Conservation (phyloP, 768 basidiomycete species). For the Boletus rubescentipes region DNA sequence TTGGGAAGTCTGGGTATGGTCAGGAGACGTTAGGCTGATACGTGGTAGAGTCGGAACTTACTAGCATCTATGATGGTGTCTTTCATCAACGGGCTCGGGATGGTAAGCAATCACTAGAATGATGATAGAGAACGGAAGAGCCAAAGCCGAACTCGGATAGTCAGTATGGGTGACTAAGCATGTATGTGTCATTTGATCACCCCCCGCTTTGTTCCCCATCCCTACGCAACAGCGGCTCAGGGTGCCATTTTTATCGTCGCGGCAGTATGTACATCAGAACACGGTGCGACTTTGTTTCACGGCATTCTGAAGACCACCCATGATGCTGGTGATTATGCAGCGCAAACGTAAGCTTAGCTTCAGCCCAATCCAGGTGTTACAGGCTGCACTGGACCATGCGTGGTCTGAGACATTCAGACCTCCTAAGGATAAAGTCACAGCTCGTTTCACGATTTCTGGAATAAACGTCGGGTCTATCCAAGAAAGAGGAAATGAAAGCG, state of each 20-base stretch:
- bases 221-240: neutral
- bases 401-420: neutral
- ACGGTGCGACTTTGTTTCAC: conserved; percentile 1
- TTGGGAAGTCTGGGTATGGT: conserved; percentile 62
- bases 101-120: neutral
- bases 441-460: neutral
- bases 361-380: neutral
- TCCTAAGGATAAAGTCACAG: neutral
- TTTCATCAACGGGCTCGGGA: conserved; percentile 48
- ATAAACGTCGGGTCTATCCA: neutral
- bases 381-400: neutral
- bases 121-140: neutral
- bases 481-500: too few species aligned
- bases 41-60: conserved; percentile 36
- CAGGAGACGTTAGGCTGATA: neutral
- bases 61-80: conserved; percentile 64
- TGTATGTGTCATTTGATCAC: neutral
- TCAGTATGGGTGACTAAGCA: conserved; percentile 3
- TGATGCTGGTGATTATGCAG: neutral
- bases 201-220: neutral
- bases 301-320: neutral
- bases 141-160: too few species aligned
- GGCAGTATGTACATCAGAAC: neutral
- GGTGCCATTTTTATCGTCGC: neutral
- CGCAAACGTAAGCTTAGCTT: neutral